phyloP scores from a whole-genome alignment of 805 yeast species.

The Nakazawaea holstii region DNA sequence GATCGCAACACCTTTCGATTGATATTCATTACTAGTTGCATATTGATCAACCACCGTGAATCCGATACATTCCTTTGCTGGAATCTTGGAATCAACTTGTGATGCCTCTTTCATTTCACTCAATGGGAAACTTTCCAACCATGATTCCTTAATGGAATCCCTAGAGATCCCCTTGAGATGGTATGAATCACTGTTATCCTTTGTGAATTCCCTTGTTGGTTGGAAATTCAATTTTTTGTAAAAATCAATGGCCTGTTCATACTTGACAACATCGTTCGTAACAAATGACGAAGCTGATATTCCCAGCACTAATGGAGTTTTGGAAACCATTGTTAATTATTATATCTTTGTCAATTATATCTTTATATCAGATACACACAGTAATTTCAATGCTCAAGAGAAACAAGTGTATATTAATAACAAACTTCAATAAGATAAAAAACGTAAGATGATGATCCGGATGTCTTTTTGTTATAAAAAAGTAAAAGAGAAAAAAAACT shows the following conservation, averaged over 20 bases:
- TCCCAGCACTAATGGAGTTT: constrained; percentile 16
- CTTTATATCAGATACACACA: too few relatives aligned
- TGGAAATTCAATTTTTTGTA: constrained; percentile 59
- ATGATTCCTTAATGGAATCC: constrained; percentile 63
- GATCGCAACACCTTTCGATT: constrained; percentile 40
- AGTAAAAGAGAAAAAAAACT: background rate
- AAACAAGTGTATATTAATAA: background rate
- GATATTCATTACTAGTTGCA: constrained; percentile 18
- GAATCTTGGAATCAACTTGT: constrained; percentile 16
- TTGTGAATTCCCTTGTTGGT: constrained; percentile 53
- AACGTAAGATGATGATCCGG: background rate
- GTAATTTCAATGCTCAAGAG: background rate
- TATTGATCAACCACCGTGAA: constrained; percentile 4
- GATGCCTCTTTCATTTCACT: constrained; percentile 13
- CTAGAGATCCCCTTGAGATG: constrained; percentile 50
- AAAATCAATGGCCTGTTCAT: constrained; percentile 45
- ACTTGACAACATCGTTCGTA: constrained; percentile 43
- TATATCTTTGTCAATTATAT: background rate
- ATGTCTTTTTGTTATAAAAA: background rate
- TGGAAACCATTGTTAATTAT: constrained; percentile 3
- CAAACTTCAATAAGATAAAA: too few relatives aligned
- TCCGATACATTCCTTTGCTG: constrained; percentile 26
- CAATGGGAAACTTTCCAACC: constrained; percentile 68
- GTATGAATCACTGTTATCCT: constrained; percentile 34
- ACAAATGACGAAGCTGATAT: constrained; percentile 59